Conservation (phyloP, 441 rosid genomes). For the Gossypium laxum region DNA sequence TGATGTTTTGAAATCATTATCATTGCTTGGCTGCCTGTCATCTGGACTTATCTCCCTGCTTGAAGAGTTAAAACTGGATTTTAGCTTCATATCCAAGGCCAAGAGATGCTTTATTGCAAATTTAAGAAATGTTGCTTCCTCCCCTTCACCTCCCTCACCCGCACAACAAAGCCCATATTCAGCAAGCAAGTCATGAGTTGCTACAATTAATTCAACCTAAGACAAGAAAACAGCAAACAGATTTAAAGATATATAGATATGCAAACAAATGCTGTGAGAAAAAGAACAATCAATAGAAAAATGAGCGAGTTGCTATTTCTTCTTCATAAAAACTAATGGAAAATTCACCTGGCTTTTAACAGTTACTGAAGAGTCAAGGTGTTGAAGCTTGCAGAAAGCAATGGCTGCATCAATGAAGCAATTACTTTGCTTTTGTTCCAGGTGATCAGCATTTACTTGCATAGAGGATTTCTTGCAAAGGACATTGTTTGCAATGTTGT, state of each 20-base stretch:
- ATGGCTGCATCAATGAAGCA: constrained; percentile 75
- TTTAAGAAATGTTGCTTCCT: constrained; percentile 87
- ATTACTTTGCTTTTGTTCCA: constrained; percentile 58
- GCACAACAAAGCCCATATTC: constrained; percentile 92
- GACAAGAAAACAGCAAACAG: constrained; percentile 9
- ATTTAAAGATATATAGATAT: background rate
- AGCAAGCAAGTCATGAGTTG: constrained; percentile 85
- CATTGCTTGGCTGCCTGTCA: constrained; percentile 25
- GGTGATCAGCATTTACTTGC: constrained; percentile 37
- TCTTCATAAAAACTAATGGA: constrained; percentile 3
- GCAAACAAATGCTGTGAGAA: constrained; percentile 9
- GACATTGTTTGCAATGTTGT: constrained; percentile 52
- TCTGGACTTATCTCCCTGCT: constrained; percentile 31
- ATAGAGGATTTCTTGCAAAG: constrained; percentile 50
- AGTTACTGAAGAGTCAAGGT: constrained; percentile 50
- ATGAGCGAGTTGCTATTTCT: background rate
- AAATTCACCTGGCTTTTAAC: constrained; percentile 65
- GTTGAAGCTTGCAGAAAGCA: constrained; percentile 93
- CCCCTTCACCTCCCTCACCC: constrained; percentile 65
- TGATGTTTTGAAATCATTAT: constrained; percentile 28
- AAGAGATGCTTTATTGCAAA: constrained; percentile 90
- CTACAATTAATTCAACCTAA: constrained; percentile 83
- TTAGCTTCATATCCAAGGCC: constrained; percentile 84
- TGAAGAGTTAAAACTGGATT: constrained; percentile 51
- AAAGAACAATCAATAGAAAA: constrained; percentile 1